Conservation (phyloP, 2,329 filamentous ascomycete species). For the Tolypocladium sp. region DNA sequence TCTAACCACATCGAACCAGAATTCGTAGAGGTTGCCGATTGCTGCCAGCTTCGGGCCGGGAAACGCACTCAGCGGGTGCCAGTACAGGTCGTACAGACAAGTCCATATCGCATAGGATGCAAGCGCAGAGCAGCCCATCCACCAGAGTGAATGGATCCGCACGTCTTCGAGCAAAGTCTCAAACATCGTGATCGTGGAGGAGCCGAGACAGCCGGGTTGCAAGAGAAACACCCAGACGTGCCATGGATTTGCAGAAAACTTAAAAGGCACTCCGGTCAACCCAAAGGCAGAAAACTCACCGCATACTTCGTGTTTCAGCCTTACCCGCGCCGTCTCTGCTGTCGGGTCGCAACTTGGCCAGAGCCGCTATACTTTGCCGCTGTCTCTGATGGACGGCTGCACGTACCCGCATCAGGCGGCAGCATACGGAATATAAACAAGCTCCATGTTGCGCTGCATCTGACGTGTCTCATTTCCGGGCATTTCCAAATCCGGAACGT, state of each 20-base stretch:
- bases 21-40: slow-evolving; percentile 16
- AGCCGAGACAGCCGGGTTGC: neutral
- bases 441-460: neutral
- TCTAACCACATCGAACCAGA: slow-evolving; percentile 14
- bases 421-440: neutral
- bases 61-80: slow-evolving; percentile 20
- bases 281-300: neutral
- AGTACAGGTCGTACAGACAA: slow-evolving; percentile 16
- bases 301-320: neutral
- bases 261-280: neutral
- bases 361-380: too few relatives aligned
- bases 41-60: slow-evolving; percentile 20
- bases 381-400: too few relatives aligned
- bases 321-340: too few relatives aligned
- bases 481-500: too few relatives aligned
- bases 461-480: neutral
- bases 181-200: neutral
- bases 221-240: neutral
- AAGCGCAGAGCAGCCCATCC: neutral
- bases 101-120: neutral
- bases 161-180: neutral
- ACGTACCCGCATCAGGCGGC: neutral
- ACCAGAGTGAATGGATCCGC: neutral
- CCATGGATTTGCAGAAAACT: neutral
- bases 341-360: too few relatives aligned